Base-by-base conservation (phyloP, 2,329 filamentous ascomycete genomes). In the Talaromyces amestolkiae region DNA sequence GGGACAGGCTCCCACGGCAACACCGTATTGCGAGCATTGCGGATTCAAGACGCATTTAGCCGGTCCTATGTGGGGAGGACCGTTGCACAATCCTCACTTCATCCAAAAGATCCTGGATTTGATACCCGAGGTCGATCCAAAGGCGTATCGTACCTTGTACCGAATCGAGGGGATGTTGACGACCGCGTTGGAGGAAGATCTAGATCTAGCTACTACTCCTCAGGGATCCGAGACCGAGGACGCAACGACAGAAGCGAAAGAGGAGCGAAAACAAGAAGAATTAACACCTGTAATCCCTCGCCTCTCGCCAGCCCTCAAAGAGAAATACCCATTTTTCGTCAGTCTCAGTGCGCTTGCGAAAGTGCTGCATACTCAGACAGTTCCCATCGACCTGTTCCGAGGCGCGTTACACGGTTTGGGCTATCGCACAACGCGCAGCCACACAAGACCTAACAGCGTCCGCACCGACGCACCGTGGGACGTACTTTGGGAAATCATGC, bases 61-160 rank as follows among this genome's bases (percentile, higher is more conserved):
- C 4, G 95, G 95, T 1, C 95, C 95, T 0, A 98, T 99, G 94
- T 99, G 93, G 81, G 93, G 87, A 39, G 95, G 95, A 0, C 91
- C 90, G 22, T 81, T 99, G 9, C 95, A 99, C 78, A 93, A 93
- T 53, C 85, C 87, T 7, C 86, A 88, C 1, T 99, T 97, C 73
- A 87, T 99, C 67, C 86, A 91, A 72, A 86, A 86, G 64, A 88
- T 99, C 27, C 83, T 99, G 17, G 85, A 88, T 51, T 85, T 89
- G 65, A 83, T 97, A 9, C 88, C 91, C 0, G 79, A 82, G 3
- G 86, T 87, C 0, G 86, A 93, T 58, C 83, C 83, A 31, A 82
- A 87, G 0, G 85, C 88, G 0, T 99, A 99, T 74, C 87, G 88
- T 45, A 99, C 95, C 0, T 86, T 89, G 33, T 84, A 87, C 15